phyloP scores from a whole-genome alignment of 345 rosid genomes.

The Camelina laxa region DNA sequence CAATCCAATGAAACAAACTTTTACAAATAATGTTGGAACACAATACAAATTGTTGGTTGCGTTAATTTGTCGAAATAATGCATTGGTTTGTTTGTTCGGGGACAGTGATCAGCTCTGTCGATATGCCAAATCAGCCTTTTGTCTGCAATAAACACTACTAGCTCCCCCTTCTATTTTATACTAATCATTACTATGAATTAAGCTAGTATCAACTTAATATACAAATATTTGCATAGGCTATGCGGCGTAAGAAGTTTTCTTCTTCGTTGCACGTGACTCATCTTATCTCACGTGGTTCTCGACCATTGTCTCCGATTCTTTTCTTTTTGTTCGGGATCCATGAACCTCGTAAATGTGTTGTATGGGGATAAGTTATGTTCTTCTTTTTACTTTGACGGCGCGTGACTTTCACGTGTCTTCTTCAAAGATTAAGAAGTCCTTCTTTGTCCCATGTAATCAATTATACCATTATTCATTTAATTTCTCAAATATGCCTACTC shows the following conservation, averaged over 20 bases:
- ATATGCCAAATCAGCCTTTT: constrained; percentile 15
- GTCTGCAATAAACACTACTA: constrained; percentile 9
- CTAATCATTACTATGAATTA: not conserved
- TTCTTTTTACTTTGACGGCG: constrained; percentile 17
- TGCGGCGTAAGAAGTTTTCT: too few species aligned
- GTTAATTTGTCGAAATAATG: constrained; percentile 18
- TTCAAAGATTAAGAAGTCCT: not conserved
- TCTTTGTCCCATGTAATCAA: not conserved
- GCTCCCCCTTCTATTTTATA: not conserved
- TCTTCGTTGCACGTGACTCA: constrained; percentile 8
- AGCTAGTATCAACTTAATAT: not conserved
- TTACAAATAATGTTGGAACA: not conserved
- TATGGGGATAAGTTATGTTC: constrained; percentile 18
- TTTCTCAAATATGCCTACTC: not conserved
- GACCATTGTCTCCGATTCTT: not conserved
- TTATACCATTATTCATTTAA: not conserved
- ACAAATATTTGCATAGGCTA: not conserved
- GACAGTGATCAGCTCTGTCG: constrained; percentile 8
- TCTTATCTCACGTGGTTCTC: constrained; percentile 31
- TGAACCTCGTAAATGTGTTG: constrained; percentile 29
- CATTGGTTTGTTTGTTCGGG: constrained; percentile 21
- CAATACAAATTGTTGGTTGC: not conserved
- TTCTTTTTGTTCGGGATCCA: constrained; percentile 3
- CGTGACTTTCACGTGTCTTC: constrained; percentile 30
- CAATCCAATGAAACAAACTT: constrained; percentile 1